A percentile compares a stretch with the other conserved stretches of the same genome.
phyloP scores from a whole-genome alignment of 352 stramenopile species.

The Globisporangium parvum region DNA sequence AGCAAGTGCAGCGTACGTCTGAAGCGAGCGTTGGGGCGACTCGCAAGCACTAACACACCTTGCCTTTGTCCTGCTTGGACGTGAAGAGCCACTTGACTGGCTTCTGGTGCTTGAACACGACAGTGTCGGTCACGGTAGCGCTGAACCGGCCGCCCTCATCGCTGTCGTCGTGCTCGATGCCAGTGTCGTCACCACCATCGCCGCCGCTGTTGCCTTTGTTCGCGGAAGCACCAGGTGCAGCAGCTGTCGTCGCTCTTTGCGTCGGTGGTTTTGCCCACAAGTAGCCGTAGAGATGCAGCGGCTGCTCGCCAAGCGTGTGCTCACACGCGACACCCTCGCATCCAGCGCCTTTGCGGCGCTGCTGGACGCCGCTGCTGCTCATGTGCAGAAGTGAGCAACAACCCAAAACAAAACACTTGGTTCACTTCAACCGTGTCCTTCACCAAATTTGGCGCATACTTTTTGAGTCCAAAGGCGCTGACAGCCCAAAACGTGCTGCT shows the following conservation, averaged over 20 bases:
- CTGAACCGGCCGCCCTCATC: conserved; percentile 23
- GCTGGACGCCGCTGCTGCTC: neutral
- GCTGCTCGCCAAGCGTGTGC: conserved; percentile 51
- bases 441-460: too few relatives aligned
- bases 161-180: neutral
- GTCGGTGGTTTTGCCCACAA: conserved; percentile 41
- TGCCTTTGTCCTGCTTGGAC: conserved; percentile 62
- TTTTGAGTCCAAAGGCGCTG: too few relatives aligned
- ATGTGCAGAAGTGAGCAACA: too few relatives aligned
- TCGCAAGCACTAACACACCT: conserved; percentile 19
- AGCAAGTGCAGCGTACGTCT: neutral
- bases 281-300: conserved; percentile 56
- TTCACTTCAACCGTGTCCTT: neutral
- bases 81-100: conserved; percentile 68
- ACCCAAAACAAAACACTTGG: too few relatives aligned
- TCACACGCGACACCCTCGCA: conserved; percentile 64
- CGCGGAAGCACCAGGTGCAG: neutral
- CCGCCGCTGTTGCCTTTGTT: too few relatives aligned
- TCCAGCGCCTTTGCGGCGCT: conserved; percentile 31
- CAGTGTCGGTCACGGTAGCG: conserved; percentile 55
- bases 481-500: too few relatives aligned
- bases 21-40: neutral
- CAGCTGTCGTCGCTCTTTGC: too few relatives aligned
- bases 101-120: conserved; percentile 68
- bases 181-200: neutral